phyloP scores from a whole-genome alignment of 2,329 filamentous ascomycete species.

The Cryphonectria japonica region DNA sequence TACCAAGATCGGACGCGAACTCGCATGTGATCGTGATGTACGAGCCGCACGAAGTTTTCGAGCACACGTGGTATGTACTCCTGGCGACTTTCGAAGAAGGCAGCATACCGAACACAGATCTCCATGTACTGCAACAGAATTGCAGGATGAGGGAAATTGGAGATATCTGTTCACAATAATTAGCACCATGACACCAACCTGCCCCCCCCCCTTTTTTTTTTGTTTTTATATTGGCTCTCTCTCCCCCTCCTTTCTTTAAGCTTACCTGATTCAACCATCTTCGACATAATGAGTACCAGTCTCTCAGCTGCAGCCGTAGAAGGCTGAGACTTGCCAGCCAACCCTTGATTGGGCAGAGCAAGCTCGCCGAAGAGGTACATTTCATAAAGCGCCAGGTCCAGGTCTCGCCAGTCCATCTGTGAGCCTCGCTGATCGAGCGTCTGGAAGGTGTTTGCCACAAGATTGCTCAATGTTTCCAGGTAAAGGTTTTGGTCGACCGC shows the following conservation, averaged over 20 bases:
- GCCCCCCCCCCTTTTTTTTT: no score
- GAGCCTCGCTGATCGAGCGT: constrained; percentile 74
- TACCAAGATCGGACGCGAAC: constrained; percentile 96
- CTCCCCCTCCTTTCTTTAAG: constrained; percentile 19
- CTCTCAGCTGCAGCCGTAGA: constrained; percentile 79
- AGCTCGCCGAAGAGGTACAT: constrained; percentile 96
- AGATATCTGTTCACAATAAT: constrained; percentile 63
- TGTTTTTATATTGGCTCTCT: neutral
- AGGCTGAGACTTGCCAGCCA: constrained; percentile 85
- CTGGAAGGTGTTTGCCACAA: constrained; percentile 87
- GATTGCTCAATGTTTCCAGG: constrained; percentile 82
- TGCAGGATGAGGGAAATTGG: constrained; percentile 84
- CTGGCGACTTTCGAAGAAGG: constrained; percentile 86
- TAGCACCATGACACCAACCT: constrained; percentile 27
- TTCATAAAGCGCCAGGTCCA: constrained; percentile 91
- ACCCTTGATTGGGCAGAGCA: constrained; percentile 82
- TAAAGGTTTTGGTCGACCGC: constrained; percentile 87
- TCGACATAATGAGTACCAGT: constrained; percentile 88
- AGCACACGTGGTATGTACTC: constrained; percentile 83
- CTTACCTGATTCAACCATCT: constrained; percentile 90
- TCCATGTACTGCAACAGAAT: constrained; percentile 98
- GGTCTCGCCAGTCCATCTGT: constrained; percentile 88
- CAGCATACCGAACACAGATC: constrained; percentile 91
- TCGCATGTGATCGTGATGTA: constrained; percentile 85
- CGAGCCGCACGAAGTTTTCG: constrained; percentile 87